These are phyloP conservation scores for Aegilops longissima DNA, from an alignment of 176 grass and related monocot species.

Conservation along the genomic window DNA sequence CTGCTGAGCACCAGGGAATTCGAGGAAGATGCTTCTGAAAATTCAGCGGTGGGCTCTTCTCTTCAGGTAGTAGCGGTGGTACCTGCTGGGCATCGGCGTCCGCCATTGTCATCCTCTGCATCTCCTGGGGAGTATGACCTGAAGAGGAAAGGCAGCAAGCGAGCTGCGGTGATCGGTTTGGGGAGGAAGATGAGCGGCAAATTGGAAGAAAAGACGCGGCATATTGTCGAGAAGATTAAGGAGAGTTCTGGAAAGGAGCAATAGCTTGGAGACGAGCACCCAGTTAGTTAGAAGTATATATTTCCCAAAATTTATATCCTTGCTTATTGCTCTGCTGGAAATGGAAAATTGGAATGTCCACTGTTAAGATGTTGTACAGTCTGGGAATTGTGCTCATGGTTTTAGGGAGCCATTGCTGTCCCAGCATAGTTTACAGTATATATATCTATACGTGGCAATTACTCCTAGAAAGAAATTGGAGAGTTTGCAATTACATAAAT, in stretches of 20 bases:
- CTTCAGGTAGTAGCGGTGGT: not conserved
- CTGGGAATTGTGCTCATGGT: not conserved
- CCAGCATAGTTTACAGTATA: not conserved
- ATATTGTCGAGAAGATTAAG: slow-evolving; percentile 69
- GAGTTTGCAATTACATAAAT: not conserved
- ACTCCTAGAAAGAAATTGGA: not conserved
- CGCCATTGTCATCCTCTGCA: not conserved
- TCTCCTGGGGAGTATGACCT: slow-evolving; percentile 28
- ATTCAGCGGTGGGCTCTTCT: not conserved
- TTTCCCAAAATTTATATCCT: not conserved
- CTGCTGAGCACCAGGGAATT: slow-evolving; percentile 26
- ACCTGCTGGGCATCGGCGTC: slow-evolving; percentile 12
- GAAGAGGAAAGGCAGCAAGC: slow-evolving; percentile 41
- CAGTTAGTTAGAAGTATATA: not conserved
- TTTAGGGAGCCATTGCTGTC: no score
- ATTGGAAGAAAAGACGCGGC: slow-evolving; percentile 68
- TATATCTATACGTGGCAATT: not conserved
- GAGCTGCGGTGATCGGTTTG: slow-evolving; percentile 61
- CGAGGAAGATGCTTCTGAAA: slow-evolving; percentile 18
- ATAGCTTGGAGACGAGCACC: not conserved
- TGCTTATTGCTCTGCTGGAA: not conserved
- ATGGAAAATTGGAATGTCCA: not conserved
- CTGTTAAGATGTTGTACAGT: not conserved
- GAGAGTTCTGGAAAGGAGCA: slow-evolving; percentile 48
- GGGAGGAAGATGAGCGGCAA: slow-evolving; percentile 66